phyloP scores from a whole-genome alignment of 2,329 filamentous ascomycete species.

The Penicillium sumatraense region DNA sequence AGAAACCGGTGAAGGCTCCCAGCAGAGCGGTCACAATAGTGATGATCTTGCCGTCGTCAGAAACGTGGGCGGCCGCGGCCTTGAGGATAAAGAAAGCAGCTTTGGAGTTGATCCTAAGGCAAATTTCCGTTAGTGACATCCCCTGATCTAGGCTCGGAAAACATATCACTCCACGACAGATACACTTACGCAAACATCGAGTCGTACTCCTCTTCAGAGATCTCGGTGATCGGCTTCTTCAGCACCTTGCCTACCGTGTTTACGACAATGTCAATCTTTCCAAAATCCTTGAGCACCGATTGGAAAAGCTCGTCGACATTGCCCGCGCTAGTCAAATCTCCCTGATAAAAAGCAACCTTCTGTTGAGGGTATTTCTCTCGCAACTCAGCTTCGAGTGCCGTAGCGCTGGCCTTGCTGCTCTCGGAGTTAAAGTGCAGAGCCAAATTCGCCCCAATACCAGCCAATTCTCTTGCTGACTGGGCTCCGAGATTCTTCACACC shows the following conservation, averaged over 20 bases:
- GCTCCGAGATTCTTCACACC: constrained; percentile 51
- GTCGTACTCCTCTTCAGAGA: constrained; percentile 53
- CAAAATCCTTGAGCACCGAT: constrained; percentile 46
- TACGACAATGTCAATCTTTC: constrained; percentile 54
- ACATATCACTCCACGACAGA: no score
- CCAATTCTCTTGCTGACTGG: constrained; percentile 43
- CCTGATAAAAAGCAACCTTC: constrained; percentile 49
- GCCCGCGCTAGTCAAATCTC: constrained; percentile 47
- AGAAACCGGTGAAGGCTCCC: constrained; percentile 52
- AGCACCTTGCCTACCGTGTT: constrained; percentile 58
- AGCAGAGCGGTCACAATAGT: constrained; percentile 52
- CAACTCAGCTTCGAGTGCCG: constrained; percentile 44
- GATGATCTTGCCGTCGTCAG: constrained; percentile 54
- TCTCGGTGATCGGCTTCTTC: constrained; percentile 52
- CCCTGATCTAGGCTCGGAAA: no score
- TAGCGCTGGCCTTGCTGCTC: constrained; percentile 43
- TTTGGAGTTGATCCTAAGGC: constrained; percentile 51
- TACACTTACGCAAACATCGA: constrained; percentile 51
- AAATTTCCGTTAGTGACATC: neutral
- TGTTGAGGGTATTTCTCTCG: constrained; percentile 33
- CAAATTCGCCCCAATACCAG: constrained; percentile 40
- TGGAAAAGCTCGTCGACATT: constrained; percentile 50
- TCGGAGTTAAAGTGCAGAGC: constrained; percentile 50
- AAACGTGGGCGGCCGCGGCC: constrained; percentile 47
- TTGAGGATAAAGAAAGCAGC: constrained; percentile 53